These are phyloP conservation scores for Fraxinus paxiana DNA, from an alignment of 305 asterid genomes.

Conservation along the genomic window DNA sequence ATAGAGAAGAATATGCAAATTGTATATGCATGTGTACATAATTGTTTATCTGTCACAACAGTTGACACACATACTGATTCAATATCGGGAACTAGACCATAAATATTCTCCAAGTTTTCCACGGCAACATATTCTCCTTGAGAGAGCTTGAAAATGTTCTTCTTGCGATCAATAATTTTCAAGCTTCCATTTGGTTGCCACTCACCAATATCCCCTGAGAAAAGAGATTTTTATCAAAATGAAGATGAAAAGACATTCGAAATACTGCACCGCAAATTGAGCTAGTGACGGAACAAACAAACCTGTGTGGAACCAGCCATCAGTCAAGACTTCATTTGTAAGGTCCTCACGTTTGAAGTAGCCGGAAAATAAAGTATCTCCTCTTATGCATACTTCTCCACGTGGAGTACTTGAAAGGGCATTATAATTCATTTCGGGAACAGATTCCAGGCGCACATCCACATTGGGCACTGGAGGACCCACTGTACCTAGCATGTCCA, in stretches of 20 bases:
- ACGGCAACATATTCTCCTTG: conserved; percentile 99
- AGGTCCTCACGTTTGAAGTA: conserved; percentile 91
- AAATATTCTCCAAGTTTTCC: conserved; percentile 86
- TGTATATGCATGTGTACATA: neutral
- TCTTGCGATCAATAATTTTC: conserved; percentile 87
- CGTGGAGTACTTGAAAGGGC: conserved; percentile 70
- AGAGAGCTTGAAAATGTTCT: conserved; percentile 87
- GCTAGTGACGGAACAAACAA: conserved; percentile 15
- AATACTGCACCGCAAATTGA: neutral
- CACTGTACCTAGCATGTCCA: conserved; percentile 82
- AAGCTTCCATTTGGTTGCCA: conserved; percentile 88
- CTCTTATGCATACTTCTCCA: conserved; percentile 88
- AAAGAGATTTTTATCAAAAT: conserved; percentile 10
- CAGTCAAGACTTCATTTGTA: conserved; percentile 71
- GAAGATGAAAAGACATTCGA: conserved; percentile 5
- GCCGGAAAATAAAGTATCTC: conserved; percentile 73
- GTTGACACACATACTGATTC: conserved; percentile 57
- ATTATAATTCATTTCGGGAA: conserved; percentile 93
- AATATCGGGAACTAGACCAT: conserved; percentile 49
- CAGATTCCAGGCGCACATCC: conserved; percentile 87
- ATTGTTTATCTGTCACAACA: neutral
- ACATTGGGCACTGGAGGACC: conserved; percentile 95
- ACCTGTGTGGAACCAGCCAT: conserved; percentile 99
- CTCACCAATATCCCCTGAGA: conserved; percentile 83
- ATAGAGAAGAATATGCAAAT: conserved; percentile 17